phyloP scores from a whole-genome alignment of 2,329 filamentous ascomycete genomes.

The Plenodomus tracheiphilus region DNA sequence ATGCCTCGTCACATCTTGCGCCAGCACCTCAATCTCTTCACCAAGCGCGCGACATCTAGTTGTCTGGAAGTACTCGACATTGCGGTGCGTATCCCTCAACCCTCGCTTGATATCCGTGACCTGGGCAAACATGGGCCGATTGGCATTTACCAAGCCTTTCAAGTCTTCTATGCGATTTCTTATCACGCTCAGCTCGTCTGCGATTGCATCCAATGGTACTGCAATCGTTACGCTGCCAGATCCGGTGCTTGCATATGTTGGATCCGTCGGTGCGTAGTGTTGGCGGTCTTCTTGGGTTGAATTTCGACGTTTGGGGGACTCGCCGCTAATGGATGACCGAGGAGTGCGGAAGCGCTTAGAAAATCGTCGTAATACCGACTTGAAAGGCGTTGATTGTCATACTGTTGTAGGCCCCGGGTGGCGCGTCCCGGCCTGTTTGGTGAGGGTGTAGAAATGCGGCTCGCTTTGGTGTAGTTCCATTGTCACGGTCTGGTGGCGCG shows the following conservation, averaged over 20 bases:
- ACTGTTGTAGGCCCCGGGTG: not conserved
- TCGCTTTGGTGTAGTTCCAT: too few species aligned
- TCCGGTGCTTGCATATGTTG: not conserved
- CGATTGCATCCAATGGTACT: not conserved
- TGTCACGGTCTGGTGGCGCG: too few species aligned
- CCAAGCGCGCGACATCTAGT: conserved; percentile 10
- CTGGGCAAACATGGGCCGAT: conserved; percentile 13
- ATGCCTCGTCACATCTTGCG: conserved; percentile 16
- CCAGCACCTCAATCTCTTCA: conserved; percentile 8
- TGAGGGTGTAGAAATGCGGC: not conserved
- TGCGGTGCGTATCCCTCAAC: conserved; percentile 21
- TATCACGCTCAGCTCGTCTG: not conserved
- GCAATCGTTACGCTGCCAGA: not conserved
- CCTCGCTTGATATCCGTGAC: conserved; percentile 26
- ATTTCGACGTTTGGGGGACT: not conserved
- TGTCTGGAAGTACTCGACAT: conserved; percentile 25
- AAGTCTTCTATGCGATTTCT: not conserved
- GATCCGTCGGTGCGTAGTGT: not conserved
- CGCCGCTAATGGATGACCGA: not conserved
- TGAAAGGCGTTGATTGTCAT: not conserved
- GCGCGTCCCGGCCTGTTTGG: not conserved
- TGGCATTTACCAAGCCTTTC: not conserved
- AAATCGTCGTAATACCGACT: not conserved
- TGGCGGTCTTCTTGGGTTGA: not conserved
- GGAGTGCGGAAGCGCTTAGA: not conserved